Evolutionary conservation across 805 yeast species (phyloP).

Genomic region (Lachancea dasiensis): DNA sequence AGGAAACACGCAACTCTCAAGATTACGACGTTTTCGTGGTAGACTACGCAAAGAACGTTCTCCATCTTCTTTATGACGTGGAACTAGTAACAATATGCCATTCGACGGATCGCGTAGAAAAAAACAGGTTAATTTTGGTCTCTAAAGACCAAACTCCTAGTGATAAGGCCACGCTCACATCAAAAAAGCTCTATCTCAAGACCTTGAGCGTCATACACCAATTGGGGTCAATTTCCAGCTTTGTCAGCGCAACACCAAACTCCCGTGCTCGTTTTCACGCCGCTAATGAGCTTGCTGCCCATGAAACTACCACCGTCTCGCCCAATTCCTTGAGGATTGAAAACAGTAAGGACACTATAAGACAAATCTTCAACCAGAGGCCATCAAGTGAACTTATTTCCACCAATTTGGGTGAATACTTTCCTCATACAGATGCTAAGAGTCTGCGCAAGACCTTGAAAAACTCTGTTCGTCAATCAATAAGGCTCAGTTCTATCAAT

Average conservation of each 20-base stretch:
- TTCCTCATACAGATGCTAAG: conserved; percentile 72
- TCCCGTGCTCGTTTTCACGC: conserved; percentile 5
- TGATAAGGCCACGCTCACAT: conserved; percentile 49
- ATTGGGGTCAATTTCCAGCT: conserved; percentile 10
- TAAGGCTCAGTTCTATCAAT: conserved; percentile 38
- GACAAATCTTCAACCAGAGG: conserved; percentile 69
- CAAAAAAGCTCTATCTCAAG: conserved; percentile 40
- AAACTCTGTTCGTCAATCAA: conserved; percentile 76
- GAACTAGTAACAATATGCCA: conserved; percentile 81
- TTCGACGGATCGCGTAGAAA: conserved; percentile 63
- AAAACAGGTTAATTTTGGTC: conserved; percentile 63
- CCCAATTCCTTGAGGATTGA: conserved; percentile 15
- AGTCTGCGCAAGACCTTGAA: conserved; percentile 75
- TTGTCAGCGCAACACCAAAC: conserved; percentile 2
- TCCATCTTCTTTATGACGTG: conserved; percentile 58
- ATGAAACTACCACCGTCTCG: neutral
- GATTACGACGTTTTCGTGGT: conserved; percentile 59
- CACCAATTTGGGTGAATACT: conserved; percentile 80
- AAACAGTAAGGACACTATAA: conserved; percentile 26
- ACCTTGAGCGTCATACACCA: conserved; percentile 20
- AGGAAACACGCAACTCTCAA: conserved; percentile 26
- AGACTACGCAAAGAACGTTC: conserved; percentile 35
- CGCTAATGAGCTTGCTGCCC: conserved; percentile 2
- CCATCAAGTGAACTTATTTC: conserved; percentile 93
- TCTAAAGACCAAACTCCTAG: conserved; percentile 60